Conservation (phyloP, 169 alveolate genomes). For the Condylostoma magnum region DNA sequence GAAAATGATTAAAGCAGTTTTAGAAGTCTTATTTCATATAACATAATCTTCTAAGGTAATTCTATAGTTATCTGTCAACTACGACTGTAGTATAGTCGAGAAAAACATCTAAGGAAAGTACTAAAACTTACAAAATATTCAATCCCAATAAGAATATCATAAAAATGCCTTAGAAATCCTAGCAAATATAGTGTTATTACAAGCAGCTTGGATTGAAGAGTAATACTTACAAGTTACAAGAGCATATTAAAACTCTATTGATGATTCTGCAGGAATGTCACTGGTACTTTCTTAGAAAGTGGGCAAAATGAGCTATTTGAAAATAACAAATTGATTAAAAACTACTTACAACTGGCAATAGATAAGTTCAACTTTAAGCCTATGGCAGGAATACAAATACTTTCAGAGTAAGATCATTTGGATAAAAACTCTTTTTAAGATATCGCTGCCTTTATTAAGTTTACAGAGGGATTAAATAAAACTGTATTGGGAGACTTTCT, state of each 20-base stretch:
- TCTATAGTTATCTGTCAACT: slow-evolving; percentile 79
- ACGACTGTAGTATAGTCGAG: slow-evolving; percentile 64
- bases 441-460: slow-evolving; percentile 68
- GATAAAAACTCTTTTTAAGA: slow-evolving; percentile 53
- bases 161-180: slow-evolving; percentile 30
- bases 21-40: slow-evolving; percentile 64
- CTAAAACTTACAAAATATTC: neutral
- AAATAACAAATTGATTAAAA: slow-evolving; percentile 60
- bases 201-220: slow-evolving; percentile 27
- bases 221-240: neutral
- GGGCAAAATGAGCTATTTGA: slow-evolving; percentile 49
- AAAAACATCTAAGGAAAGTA: slow-evolving; percentile 37
- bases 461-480: slow-evolving; percentile 67
- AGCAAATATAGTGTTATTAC: slow-evolving; percentile 5
- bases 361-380: slow-evolving; percentile 79
- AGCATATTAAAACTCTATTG: neutral
- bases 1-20: slow-evolving; percentile 83
- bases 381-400: slow-evolving; percentile 66
- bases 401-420: slow-evolving; percentile 55
- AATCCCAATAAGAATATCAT: slow-evolving; percentile 12
- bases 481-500: slow-evolving; percentile 83
- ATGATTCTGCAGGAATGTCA: neutral
- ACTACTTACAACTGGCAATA: slow-evolving; percentile 72
- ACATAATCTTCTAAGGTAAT: slow-evolving; percentile 51
- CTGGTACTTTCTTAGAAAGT: neutral